Conservation (phyloP, 2,329 filamentous ascomycete species). For the Thelonectria olida region DNA sequence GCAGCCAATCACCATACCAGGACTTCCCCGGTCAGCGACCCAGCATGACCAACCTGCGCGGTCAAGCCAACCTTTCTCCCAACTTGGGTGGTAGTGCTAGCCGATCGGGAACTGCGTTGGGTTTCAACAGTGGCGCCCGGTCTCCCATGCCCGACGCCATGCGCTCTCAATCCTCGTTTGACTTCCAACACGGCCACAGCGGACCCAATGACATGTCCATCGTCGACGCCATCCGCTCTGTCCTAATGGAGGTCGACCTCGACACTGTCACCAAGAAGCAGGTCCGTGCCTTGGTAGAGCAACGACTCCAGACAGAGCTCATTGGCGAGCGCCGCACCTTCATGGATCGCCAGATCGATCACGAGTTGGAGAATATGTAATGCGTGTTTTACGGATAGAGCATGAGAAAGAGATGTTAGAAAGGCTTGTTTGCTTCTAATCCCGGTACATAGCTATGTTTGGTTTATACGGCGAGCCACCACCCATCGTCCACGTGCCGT, state of each 20-base stretch:
- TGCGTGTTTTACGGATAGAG: background rate
- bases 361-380: slow-evolving; percentile 93
- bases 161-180: slow-evolving; percentile 63
- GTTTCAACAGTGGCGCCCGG: slow-evolving; percentile 58
- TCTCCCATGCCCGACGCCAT: slow-evolving; percentile 57
- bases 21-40: slow-evolving; percentile 61
- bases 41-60: slow-evolving; percentile 70
- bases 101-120: slow-evolving; percentile 57
- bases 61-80: slow-evolving; percentile 58
- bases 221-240: slow-evolving; percentile 82
- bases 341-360: slow-evolving; percentile 92
- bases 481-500: background rate
- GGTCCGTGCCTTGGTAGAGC: slow-evolving; percentile 88
- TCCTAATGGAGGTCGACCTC: slow-evolving; percentile 87
- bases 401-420: background rate
- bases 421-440: slow-evolving; percentile 24
- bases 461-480: no score
- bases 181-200: slow-evolving; percentile 66
- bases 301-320: slow-evolving; percentile 89
- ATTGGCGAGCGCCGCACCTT: slow-evolving; percentile 86
- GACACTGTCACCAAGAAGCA: slow-evolving; percentile 99
- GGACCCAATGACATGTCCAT: slow-evolving; percentile 85
- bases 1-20: slow-evolving; percentile 66
- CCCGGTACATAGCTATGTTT: slow-evolving; percentile 29
- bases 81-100: slow-evolving; percentile 45